phyloP scores from a whole-genome alignment of 495 filamentous ascomycete genomes.

The Lepraria neglecta region DNA sequence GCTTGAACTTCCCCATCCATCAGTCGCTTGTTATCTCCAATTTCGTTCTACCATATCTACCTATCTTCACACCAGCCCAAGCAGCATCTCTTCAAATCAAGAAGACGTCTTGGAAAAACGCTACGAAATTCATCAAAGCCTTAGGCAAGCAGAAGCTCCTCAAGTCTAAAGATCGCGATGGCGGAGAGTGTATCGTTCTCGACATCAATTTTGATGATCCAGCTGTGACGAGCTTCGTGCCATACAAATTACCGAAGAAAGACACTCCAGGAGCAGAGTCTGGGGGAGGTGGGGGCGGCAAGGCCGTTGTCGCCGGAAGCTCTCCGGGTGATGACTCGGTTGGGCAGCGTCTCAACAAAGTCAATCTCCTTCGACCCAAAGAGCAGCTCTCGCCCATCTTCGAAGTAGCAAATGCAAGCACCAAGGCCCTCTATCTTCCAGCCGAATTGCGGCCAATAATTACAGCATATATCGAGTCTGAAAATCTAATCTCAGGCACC shows the following conservation, averaged over 20 bases:
- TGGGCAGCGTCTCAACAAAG: slow-evolving; percentile 51
- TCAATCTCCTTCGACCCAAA: slow-evolving; percentile 51
- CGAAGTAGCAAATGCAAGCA: slow-evolving; percentile 39
- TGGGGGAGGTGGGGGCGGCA: slow-evolving; percentile 34
- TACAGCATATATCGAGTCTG: slow-evolving; percentile 43
- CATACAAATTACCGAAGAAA: slow-evolving; percentile 58
- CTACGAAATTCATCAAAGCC: slow-evolving; percentile 66
- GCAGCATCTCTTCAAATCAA: slow-evolving; percentile 60
- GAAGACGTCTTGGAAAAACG: slow-evolving; percentile 69
- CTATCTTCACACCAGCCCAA: slow-evolving; percentile 49
- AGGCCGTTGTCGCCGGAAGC: slow-evolving; percentile 37
- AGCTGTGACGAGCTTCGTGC: slow-evolving; percentile 50
- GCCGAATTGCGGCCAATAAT: slow-evolving; percentile 52
- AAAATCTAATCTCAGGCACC: slow-evolving; percentile 42
- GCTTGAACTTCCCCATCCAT: slow-evolving; percentile 55
- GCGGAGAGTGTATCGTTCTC: slow-evolving; percentile 58
- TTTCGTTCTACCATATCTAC: slow-evolving; percentile 62
- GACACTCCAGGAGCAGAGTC: slow-evolving; percentile 38
- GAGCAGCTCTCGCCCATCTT: slow-evolving; percentile 52
- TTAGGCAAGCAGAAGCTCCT: slow-evolving; percentile 59
- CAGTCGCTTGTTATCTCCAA: slow-evolving; percentile 61
- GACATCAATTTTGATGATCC: slow-evolving; percentile 61
- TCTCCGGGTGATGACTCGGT: slow-evolving; percentile 42
- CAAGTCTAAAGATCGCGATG: slow-evolving; percentile 60
- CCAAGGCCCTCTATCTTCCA: slow-evolving; percentile 35